Conservation (phyloP, 2,329 filamentous ascomycete genomes). For the Stagonosporopsis chrysanthemi region DNA sequence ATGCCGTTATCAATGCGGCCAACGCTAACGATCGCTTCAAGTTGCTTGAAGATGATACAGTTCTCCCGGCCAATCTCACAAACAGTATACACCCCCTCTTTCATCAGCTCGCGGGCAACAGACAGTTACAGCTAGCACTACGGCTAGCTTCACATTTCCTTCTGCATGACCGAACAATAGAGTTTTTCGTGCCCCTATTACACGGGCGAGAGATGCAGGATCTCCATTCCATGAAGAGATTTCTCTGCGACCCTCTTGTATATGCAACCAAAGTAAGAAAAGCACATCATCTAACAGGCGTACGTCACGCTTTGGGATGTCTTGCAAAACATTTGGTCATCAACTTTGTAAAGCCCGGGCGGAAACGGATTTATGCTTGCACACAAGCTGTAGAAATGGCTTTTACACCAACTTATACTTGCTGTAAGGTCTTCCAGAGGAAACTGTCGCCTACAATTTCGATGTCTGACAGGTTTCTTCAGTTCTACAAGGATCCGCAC, state of each 20-base stretch:
- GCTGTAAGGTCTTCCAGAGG: conserved; percentile 25
- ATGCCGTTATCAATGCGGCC: conserved; percentile 29
- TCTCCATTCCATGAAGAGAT: conserved; percentile 21
- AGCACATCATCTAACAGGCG: conserved; percentile 22
- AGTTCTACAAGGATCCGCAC: conserved; percentile 28
- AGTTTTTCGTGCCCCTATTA: conserved; percentile 42
- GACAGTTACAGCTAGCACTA: conserved; percentile 33
- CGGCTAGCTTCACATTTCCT: conserved; percentile 46
- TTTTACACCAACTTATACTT: conserved; percentile 18
- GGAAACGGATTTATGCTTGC: conserved; percentile 32
- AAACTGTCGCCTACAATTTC: conserved; percentile 31
- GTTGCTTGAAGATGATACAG: conserved; percentile 36
- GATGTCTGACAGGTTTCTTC: conserved; percentile 27
- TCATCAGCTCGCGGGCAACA: conserved; percentile 23
- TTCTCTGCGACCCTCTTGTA: conserved; percentile 32
- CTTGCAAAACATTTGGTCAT: conserved; percentile 37
- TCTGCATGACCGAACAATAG: conserved; percentile 35
- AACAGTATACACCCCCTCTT: conserved; percentile 44
- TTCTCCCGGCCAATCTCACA: conserved; percentile 34
- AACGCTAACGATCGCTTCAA: conserved; percentile 43
- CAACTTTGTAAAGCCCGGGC: conserved; percentile 20
- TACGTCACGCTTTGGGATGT: conserved; percentile 37
- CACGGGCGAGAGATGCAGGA: conserved; percentile 32
- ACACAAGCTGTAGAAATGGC: conserved; percentile 19
- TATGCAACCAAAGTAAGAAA: conserved; percentile 21